Evolutionary conservation across 2,329 filamentous ascomycete genomes (phyloP).

Genomic region (Venturia carpophila): DNA sequence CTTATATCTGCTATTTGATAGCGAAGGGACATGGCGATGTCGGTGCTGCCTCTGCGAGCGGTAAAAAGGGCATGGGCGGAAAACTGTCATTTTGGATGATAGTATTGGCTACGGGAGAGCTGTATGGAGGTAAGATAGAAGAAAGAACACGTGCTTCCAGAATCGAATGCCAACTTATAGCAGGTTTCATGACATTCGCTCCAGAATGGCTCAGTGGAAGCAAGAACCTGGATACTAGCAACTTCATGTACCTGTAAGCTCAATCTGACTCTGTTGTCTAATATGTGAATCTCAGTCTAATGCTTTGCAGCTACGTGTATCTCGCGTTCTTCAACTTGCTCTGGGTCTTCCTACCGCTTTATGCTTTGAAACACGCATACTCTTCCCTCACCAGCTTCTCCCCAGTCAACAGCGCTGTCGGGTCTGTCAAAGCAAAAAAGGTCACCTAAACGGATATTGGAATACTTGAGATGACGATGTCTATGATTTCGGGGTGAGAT

Average conservation of each 20-base stretch:
- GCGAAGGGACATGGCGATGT: slow-evolving; percentile 29
- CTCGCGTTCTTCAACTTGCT: slow-evolving; percentile 57
- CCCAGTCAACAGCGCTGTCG: not conserved
- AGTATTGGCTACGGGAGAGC: slow-evolving; percentile 53
- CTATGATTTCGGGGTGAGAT: not conserved
- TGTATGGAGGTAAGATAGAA: slow-evolving; percentile 47
- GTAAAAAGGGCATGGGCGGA: slow-evolving; percentile 26
- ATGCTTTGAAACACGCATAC: slow-evolving; percentile 9
- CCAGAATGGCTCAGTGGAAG: slow-evolving; percentile 57
- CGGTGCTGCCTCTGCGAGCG: slow-evolving; percentile 20
- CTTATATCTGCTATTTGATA: slow-evolving; percentile 49
- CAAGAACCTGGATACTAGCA: slow-evolving; percentile 49
- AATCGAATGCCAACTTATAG: not conserved
- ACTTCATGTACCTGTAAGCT: slow-evolving; percentile 50
- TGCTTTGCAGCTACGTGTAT: slow-evolving; percentile 47
- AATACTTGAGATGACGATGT: not conserved
- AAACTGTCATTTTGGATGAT: slow-evolving; percentile 46
- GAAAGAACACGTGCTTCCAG: not conserved
- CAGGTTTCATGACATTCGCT: slow-evolving; percentile 56
- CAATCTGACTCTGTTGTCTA: not conserved
- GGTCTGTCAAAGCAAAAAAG: slow-evolving; percentile 6
- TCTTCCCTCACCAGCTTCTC: slow-evolving; percentile 13
- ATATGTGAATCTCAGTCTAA: not conserved
- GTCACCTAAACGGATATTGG: not conserved
- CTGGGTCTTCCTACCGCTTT: slow-evolving; percentile 30